Conservation (phyloP, 2,329 filamentous ascomycete genomes). For the Diaporthe humulicola region DNA sequence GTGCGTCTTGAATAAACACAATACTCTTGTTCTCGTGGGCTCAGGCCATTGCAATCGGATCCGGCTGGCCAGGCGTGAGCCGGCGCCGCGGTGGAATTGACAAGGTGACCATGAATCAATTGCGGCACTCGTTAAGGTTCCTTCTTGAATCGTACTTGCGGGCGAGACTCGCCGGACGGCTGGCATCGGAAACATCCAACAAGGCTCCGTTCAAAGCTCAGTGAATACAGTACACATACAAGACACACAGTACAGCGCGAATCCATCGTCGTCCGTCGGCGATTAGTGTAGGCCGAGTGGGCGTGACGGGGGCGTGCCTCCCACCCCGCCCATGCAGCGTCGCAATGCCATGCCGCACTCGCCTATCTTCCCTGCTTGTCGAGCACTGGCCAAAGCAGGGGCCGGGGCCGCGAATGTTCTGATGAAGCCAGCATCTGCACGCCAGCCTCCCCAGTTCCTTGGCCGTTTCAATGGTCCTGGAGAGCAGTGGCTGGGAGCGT, state of each 20-base stretch:
- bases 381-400: constrained; percentile 34
- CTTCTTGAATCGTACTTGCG: constrained; percentile 25
- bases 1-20: constrained; percentile 7
- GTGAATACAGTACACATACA: neutral
- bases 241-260: neutral
- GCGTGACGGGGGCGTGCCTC: constrained; percentile 4
- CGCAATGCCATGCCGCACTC: constrained; percentile 36
- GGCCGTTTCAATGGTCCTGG: constrained; percentile 18
- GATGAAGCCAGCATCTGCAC: constrained; percentile 32
- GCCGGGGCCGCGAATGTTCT: constrained; percentile 19
- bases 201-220: neutral
- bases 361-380: constrained; percentile 24
- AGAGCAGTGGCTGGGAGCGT: constrained; percentile 20
- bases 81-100: neutral
- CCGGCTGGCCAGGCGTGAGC: neutral
- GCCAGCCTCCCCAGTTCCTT: constrained; percentile 32
- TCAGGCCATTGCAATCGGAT: constrained; percentile 11
- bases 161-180: neutral
- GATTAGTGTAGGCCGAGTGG: constrained; percentile 21
- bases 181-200: constrained; percentile 2
- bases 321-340: constrained; percentile 33
- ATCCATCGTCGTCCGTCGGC: constrained; percentile 3
- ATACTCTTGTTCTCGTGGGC: constrained; percentile 29
- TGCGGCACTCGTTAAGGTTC: neutral
- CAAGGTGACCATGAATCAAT: constrained; percentile 15